Evolutionary conservation across 257 asterid genomes (phyloP), one percentile per base, ranked within the genome.

Genomic region (Scutellaria minor): DNA sequence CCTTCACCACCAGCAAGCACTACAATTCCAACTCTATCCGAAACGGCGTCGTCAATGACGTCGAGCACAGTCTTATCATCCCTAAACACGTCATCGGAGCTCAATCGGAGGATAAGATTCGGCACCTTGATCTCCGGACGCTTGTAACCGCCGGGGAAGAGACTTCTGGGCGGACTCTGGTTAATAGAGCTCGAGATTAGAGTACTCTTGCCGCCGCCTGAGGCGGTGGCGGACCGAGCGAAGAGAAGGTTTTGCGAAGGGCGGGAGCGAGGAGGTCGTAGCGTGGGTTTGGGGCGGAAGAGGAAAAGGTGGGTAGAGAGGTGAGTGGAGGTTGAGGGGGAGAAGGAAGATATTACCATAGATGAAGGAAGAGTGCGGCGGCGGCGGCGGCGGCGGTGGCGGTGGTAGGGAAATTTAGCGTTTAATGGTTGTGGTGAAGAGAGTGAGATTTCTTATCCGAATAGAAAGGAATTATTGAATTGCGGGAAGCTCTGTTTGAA

Each of bases 51-150:
- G 70, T 94, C 97, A 41, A 95, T 66, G 66, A 82, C 73, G 66
- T 88, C 90, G 22, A 88, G 64, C 6, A 75, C 83, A 45, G 73
- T 75, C 35, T 64, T 79, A n/a, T 85, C 77, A 39, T 85, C 89
- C 50, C 76, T 70, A 65, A 84, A 53, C 40, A 88, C 86, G 53
- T 89, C 89, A 5, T 86, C 89, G 24, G 90, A 68, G 71, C 84
- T 81, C 73, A 94, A 68, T 14, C 80, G 85, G 59, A 94, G 93
- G 47, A 91, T 79, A 55, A 91, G 72, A 68, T 77, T 85, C 0
- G 97, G 98, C 47, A 89, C 89, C 71, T 80, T 89, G 77, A 94
- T 89, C 70, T 89, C 96, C 50, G 98, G 96, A n/a, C 97, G 89
- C 90, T 91, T 94, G 88, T 80, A 94, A 13, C 97, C 98, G 64